Evolutionary conservation across 2,329 filamentous ascomycete genomes (phyloP).

Genomic region (Amphichorda felina): DNA sequence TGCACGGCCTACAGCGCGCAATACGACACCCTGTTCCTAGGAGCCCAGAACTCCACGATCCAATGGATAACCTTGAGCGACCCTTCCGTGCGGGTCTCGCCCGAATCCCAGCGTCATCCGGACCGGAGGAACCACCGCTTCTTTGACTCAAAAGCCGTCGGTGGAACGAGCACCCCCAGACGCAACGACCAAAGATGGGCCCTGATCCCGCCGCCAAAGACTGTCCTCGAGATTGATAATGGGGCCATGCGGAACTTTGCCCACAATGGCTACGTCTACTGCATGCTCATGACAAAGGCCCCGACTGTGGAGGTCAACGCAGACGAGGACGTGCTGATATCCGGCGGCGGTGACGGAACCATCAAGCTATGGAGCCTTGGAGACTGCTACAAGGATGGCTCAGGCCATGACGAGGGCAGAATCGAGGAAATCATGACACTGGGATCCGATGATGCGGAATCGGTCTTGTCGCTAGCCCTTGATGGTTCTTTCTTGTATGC

Average conservation of each 20-base stretch:
- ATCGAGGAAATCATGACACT: slow-evolving; percentile 59
- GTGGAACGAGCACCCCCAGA: slow-evolving; percentile 66
- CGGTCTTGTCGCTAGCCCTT: slow-evolving; percentile 66
- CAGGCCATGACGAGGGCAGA: slow-evolving; percentile 36
- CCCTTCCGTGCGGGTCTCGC: slow-evolving; percentile 43
- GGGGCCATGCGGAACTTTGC: slow-evolving; percentile 79
- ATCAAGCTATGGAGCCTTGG: slow-evolving; percentile 83
- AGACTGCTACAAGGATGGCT: slow-evolving; percentile 12
- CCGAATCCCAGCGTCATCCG: slow-evolving; percentile 57
- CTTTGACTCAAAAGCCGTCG: slow-evolving; percentile 83
- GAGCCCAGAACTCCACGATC: slow-evolving; percentile 87
- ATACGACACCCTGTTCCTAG: slow-evolving; percentile 76
- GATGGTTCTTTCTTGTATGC: slow-evolving; percentile 90
- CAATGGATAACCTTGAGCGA: slow-evolving; percentile 80
- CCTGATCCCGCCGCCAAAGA: slow-evolving; percentile 39
- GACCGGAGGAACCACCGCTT: slow-evolving; percentile 74
- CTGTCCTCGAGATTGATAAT: slow-evolving; percentile 66
- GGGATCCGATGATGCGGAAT: slow-evolving; percentile 49
- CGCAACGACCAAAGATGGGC: slow-evolving; percentile 49
- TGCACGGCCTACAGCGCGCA: slow-evolving; percentile 79
- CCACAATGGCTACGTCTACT: slow-evolving; percentile 92
- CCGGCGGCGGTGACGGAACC: slow-evolving; percentile 84
- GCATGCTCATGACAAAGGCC: slow-evolving; percentile 77
- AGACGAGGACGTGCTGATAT: slow-evolving; percentile 73
- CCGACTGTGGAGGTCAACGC: slow-evolving; percentile 53